phyloP scores from a whole-genome alignment of 495 filamentous ascomycete species.

The Neurospora intermedia region DNA sequence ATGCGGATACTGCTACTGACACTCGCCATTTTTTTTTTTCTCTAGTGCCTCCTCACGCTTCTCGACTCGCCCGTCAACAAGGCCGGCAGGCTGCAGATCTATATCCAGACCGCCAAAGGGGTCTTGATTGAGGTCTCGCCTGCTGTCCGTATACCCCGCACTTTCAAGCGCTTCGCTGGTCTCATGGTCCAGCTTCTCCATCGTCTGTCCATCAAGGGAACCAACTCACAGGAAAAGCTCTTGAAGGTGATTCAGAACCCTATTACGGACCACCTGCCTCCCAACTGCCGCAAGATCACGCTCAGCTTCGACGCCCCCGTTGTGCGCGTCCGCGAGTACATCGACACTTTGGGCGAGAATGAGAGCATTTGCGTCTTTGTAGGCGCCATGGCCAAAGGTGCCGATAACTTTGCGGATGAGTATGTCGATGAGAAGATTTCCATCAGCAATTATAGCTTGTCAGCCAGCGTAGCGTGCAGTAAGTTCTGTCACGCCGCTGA shows the following conservation, averaged over 20 bases:
- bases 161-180: conserved; percentile 97
- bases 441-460: conserved; percentile 95
- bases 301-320: conserved; percentile 84
- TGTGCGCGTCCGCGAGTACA: conserved; percentile 79
- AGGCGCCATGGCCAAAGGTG: conserved; percentile 94
- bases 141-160: conserved; percentile 90
- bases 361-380: conserved; percentile 97
- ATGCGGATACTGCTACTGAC: conserved; percentile 27
- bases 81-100: conserved; percentile 92
- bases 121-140: conserved; percentile 97
- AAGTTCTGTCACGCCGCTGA: conserved; percentile 99
- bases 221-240: conserved; percentile 92
- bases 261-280: conserved; percentile 90
- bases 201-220: conserved; percentile 88
- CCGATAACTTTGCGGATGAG: conserved; percentile 87
- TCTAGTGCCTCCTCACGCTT: conserved; percentile 88
- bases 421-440: conserved; percentile 95
- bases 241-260: conserved; percentile 96
- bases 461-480: conserved; percentile 94
- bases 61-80: conserved; percentile 98
- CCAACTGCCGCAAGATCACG: conserved; percentile 95
- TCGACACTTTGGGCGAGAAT: conserved; percentile 61
- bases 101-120: conserved; percentile 93
- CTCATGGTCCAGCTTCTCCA: conserved; percentile 99
- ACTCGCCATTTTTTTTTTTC: background rate